Evolutionary conservation across 257 asterid species (phyloP), one percentile per base, ranked within the genome.

Genomic region (Solanum appendiculatum): DNA sequence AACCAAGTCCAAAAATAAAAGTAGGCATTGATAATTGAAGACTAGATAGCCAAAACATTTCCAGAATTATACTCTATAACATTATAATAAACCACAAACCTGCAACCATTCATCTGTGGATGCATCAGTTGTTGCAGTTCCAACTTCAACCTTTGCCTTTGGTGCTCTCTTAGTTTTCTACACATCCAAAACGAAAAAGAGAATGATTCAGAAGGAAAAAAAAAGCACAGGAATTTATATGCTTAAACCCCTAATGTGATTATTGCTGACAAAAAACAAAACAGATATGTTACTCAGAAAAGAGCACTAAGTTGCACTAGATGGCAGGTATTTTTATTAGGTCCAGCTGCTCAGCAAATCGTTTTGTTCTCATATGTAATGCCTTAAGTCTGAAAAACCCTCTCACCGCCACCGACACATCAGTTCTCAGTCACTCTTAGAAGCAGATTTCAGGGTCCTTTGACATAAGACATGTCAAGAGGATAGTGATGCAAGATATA

Each of bases 31-130:
- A 12, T 46, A 48, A 77, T 77, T 80, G 66, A 80, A 80, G 36
- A 27, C 27, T 16, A 27, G 27, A 80, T 80, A 29, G 12, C 15
- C 33, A 27, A 72, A 48, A 81, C 20, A 29, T 81, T 48, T 81
- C 68, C 40, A 29, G 42, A 81, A 25, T 23, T 48, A 13, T 56
- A 44, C 33, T 36, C 69, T 54, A 8, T 29, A 48, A 81, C 85
- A 81, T 29, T 31, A 29, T 48, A 31, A 74, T 29, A 83, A 64
- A 75, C 25, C 44, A 91, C 96, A 85, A 86, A 97, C 99, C 99
- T 97, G 91, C 92, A 97, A 90, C 99, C 99, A 97, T 90, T 97
- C 99, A 69, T 96, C 99, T 93, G 90, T 91, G 42, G 96, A 92
- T 88, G 97, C 93, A 92, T 96, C 98, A 77, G 95, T 95, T 86